phyloP scores from a whole-genome alignment of 345 rosid species.

The Dovyalis caffra region DNA sequence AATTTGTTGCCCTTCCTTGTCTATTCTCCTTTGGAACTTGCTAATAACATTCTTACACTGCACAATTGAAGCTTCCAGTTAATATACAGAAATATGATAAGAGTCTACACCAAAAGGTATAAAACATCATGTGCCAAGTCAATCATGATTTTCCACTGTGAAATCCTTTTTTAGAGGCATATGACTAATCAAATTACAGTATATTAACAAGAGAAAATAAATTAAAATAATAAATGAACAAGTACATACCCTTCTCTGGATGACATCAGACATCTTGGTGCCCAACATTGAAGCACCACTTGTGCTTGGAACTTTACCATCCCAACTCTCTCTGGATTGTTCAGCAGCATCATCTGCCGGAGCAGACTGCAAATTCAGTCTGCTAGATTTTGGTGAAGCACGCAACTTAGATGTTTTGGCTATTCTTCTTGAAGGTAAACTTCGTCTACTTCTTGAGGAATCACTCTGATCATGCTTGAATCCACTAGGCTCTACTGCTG shows the following conservation, averaged over 20 bases:
- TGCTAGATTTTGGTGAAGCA: constrained; percentile 65
- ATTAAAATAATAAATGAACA: background rate
- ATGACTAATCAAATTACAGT: background rate
- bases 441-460: constrained; percentile 58
- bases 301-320: constrained; percentile 46
- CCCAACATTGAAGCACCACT: constrained; percentile 52
- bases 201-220: constrained; percentile 2
- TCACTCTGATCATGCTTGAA: constrained; percentile 70
- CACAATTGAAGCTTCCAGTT: constrained; percentile 25
- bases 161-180: background rate
- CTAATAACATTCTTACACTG: constrained; percentile 89
- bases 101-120: background rate
- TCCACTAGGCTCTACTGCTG: constrained; percentile 40
- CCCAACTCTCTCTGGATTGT: constrained; percentile 64
- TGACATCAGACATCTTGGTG: constrained; percentile 64
- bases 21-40: constrained; percentile 90
- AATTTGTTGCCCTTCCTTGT: constrained; percentile 92
- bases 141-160: background rate
- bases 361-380: constrained; percentile 48
- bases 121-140: background rate
- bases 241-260: constrained; percentile 81
- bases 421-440: constrained; percentile 60
- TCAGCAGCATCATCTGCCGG: constrained; percentile 57
- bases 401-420: constrained; percentile 65
- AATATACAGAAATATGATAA: constrained; percentile 13